phyloP scores from a whole-genome alignment of 2,329 filamentous ascomycete genomes.

The Bipolaris victoriae region DNA sequence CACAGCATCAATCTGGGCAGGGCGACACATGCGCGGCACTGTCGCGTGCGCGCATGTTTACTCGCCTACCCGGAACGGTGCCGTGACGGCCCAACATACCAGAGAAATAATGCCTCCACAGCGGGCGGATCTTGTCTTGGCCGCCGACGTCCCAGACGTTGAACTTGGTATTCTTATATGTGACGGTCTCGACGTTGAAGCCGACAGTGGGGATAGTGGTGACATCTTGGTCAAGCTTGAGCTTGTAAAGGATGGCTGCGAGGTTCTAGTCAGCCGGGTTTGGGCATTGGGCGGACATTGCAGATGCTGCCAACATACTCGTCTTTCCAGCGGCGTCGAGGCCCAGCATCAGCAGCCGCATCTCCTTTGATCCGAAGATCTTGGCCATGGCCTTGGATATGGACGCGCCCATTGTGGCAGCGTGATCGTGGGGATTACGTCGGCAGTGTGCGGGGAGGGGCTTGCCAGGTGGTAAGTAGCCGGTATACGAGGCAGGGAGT shows the following conservation, averaged over 20 bases:
- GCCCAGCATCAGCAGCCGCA: constrained; percentile 96
- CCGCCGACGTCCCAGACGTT: constrained; percentile 99
- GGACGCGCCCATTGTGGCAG: constrained; percentile 80
- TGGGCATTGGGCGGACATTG: background rate
- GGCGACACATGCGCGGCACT: constrained; percentile 21
- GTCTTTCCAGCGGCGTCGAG: constrained; percentile 98
- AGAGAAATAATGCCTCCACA: constrained; percentile 99
- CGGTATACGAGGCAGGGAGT: background rate
- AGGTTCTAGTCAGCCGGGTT: constrained; percentile 21
- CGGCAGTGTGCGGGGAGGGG: background rate
- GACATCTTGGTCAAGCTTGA: constrained; percentile 99
- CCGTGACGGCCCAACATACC: constrained; percentile 54
- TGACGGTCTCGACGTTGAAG: constrained; percentile 99
- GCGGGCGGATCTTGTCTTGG: constrained; percentile 99
- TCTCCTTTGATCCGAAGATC: constrained; percentile 99
- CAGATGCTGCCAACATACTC: constrained; percentile 54
- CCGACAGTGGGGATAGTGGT: constrained; percentile 99
- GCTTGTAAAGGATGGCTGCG: constrained; percentile 92
- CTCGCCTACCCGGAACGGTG: constrained; percentile 42
- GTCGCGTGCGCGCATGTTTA: constrained; percentile 19
- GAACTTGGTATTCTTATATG: constrained; percentile 99
- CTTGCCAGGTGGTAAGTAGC: constrained; percentile 4
- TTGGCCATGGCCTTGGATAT: constrained; percentile 97
- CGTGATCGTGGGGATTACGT: constrained; percentile 18
- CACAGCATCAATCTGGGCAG: background rate